A percentile compares a stretch with the other conserved stretches of the same genome.
phyloP scores from a whole-genome alignment of 164 flowering plant genomes.

The Kalanchoe fedtschenkoi region DNA sequence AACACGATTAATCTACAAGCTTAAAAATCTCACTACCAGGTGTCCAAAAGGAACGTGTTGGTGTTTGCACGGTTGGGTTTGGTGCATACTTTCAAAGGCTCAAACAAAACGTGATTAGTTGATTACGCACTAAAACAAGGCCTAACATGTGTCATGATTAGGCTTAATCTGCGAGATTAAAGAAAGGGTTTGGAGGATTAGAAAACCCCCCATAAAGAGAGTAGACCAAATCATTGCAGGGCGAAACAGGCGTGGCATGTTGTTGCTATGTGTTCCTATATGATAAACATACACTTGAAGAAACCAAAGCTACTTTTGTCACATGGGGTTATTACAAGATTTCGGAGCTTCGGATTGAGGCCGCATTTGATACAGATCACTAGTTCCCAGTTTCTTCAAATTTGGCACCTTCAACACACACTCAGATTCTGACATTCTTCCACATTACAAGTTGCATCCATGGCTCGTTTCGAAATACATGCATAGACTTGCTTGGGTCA shows the following conservation, averaged over 20 bases:
- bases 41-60: too few relatives aligned
- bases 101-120: background rate
- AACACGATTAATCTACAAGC: background rate
- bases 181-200: background rate
- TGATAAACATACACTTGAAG: too few relatives aligned
- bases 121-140: background rate
- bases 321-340: background rate
- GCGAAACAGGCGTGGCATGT: background rate
- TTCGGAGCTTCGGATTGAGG: background rate
- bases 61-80: background rate
- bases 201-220: background rate
- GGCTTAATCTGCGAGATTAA: background rate
- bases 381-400: background rate
- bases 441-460: background rate
- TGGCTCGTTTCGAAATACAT: too few relatives aligned
- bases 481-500: too few relatives aligned
- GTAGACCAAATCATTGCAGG: background rate
- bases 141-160: background rate
- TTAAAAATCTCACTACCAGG: background rate
- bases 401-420: conserved; percentile 3
- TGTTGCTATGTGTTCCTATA: too few relatives aligned
- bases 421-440: background rate
- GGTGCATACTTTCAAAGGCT: background rate
- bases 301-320: background rate
- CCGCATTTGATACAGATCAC: too few relatives aligned